Base-by-base conservation (phyloP, 1,284 basidiomycete species). In the Paramarasmius palmivorus region DNA sequence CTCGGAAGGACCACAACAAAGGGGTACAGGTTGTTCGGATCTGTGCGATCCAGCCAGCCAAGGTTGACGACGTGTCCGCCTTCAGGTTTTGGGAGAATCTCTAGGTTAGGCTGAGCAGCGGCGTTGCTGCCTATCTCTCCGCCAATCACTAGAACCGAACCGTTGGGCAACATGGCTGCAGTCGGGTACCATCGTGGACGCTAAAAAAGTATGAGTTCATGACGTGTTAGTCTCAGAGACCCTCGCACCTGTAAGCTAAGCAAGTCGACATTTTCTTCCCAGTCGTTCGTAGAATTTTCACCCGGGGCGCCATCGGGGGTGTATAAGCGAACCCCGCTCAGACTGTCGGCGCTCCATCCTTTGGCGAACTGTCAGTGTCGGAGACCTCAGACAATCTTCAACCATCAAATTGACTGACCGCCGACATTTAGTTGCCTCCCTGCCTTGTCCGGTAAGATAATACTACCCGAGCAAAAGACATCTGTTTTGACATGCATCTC, bases 1-100 rank as follows among this genome's bases (percentile, higher is more conserved):
- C 81, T 84, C 0, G 88, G 86, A 19, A 90, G 74, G 10, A 88
- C 76, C 51, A 84, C 69, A n/a, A 90, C 70, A 73, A 88, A 90
- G 0, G 88, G 89, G 62, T 90, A 91, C 46, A 90, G 64, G 60
- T 90, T 90, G 64, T 87, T 82, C 1, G 88, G 88, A 61, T 90
- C 83, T 2, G 88, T 89, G 29, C 86, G 76, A 22, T 52, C 53
- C 8, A 79, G 67, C 71, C 72, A 79, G 41, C 74, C 72, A 41
- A 79, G 68, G 26, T 72, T 53, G 26, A 78, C 50, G 15, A 73
- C 68, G 1, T 68, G 64, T 29, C 74, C 76, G 36, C 77, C 78
- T 6, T 49, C 56, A 35, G 76, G 75, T 50, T 68, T 75, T 7
- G 78, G 78, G 19, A 81, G 60, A 46, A 86, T 75, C 65, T 90